Conservation (phyloP, 148 eudicot genomes). For the Rhododendron mucronatum region DNA sequence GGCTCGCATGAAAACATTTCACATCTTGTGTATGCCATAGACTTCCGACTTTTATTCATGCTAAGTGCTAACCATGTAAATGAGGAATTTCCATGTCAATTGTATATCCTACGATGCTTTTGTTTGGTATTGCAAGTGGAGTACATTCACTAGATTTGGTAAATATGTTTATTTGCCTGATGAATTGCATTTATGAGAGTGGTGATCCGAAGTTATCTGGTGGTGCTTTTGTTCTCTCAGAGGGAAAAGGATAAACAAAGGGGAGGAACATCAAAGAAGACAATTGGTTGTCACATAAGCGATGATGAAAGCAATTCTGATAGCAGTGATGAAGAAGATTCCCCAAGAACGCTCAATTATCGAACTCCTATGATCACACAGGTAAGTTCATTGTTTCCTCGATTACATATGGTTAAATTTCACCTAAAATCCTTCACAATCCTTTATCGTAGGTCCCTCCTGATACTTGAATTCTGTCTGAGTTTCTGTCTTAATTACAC, state of each 20-base stretch:
- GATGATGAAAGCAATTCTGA: slow-evolving; percentile 74
- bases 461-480: background rate
- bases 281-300: slow-evolving; percentile 32
- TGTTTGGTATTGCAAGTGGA: background rate
- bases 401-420: background rate
- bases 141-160: background rate
- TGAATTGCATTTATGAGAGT: background rate
- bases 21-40: background rate
- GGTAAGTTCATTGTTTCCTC: slow-evolving; percentile 28
- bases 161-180: background rate
- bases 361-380: slow-evolving; percentile 76
- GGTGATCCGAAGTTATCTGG: background rate
- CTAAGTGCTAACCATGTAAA: background rate
- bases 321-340: slow-evolving; percentile 71
- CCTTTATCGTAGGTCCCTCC: background rate
- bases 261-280: slow-evolving; percentile 68
- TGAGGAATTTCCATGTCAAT: background rate
- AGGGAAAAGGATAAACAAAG: slow-evolving; percentile 46
- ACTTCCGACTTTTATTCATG: background rate
- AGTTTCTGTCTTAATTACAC: background rate
- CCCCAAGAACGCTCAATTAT: slow-evolving; percentile 61
- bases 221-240: slow-evolving; percentile 23
- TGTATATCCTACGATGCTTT: background rate
- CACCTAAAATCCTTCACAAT: background rate
- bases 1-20: background rate